Evolutionary conservation across 345 rosid species (phyloP).

Genomic region (Noccaea bulbosa): DNA sequence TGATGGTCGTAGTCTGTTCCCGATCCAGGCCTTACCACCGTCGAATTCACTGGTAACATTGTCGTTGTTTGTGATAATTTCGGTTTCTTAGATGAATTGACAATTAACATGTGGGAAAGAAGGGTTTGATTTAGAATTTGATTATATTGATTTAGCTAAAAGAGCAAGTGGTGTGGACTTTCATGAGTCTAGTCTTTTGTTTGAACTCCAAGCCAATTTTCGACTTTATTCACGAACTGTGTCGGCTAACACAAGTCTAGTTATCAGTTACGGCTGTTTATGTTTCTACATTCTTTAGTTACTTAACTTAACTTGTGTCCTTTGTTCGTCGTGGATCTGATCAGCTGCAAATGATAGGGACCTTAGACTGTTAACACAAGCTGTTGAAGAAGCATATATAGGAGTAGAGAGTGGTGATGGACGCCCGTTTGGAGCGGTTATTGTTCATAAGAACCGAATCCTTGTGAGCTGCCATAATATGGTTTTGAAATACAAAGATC

Average conservation of each 20-base stretch:
- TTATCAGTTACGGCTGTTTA: no score
- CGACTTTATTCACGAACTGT: no score
- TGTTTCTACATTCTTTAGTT: background rate
- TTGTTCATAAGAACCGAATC: constrained; percentile 68
- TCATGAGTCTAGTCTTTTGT: no score
- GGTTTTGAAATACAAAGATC: constrained; percentile 76
- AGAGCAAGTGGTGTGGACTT: background rate
- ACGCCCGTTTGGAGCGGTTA: constrained; percentile 94
- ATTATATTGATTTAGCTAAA: constrained; percentile 4
- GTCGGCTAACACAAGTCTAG: no score
- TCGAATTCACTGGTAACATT: constrained; percentile 67
- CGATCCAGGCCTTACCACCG: constrained; percentile 71
- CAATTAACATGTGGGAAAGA: background rate
- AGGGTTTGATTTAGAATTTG: constrained; percentile 12
- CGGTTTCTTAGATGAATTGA: constrained; percentile 18
- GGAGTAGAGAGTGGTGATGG: constrained; percentile 93
- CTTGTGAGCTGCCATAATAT: constrained; percentile 93
- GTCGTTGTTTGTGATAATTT: background rate
- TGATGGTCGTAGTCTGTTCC: constrained; percentile 68
- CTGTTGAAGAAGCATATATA: constrained; percentile 88
- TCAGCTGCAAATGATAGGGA: constrained; percentile 81
- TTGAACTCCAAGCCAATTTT: background rate
- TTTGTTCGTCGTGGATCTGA: background rate
- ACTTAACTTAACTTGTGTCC: background rate
- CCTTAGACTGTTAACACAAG: constrained; percentile 66